These are phyloP conservation scores for Pneumocystis murina DNA, from an alignment of 1,139 yeast genomes.

Conservation along the genomic window DNA sequence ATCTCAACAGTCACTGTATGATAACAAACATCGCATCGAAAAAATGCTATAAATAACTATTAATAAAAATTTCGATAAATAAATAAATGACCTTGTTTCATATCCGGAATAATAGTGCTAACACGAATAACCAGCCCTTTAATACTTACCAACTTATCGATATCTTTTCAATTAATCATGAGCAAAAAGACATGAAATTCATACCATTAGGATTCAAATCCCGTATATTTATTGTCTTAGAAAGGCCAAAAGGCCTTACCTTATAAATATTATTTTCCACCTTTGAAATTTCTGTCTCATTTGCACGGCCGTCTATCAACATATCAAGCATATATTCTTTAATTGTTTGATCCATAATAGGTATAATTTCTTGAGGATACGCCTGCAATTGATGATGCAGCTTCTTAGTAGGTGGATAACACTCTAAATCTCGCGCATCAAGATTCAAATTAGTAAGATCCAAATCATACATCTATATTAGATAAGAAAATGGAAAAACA, in stretches of 20 bases:
- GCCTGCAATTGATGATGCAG: slow-evolving; percentile 72
- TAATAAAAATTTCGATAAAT: background rate
- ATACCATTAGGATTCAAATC: slow-evolving; percentile 65
- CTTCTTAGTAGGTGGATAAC: slow-evolving; percentile 62
- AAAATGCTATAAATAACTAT: slow-evolving; percentile 50
- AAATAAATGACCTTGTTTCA: slow-evolving; percentile 35
- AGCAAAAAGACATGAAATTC: background rate
- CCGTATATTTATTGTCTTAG: slow-evolving; percentile 51
- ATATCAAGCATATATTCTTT: slow-evolving; percentile 79
- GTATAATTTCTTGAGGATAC: slow-evolving; percentile 93
- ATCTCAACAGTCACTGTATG: slow-evolving; percentile 85
- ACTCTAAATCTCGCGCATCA: slow-evolving; percentile 65
- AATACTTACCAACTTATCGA: slow-evolving; percentile 79
- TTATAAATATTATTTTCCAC: slow-evolving; percentile 53
- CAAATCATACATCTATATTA: slow-evolving; percentile 47
- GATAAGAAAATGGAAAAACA: background rate
- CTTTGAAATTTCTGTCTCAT: slow-evolving; percentile 24
- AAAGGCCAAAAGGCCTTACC: slow-evolving; percentile 59
- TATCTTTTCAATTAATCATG: slow-evolving; percentile 32
- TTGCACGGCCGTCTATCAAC: slow-evolving; percentile 35
- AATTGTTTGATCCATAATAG: slow-evolving; percentile 92
- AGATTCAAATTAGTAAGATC: slow-evolving; percentile 73
- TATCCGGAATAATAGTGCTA: slow-evolving; percentile 88
- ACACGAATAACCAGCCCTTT: slow-evolving; percentile 84
- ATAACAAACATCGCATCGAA: slow-evolving; percentile 88